Base-by-base conservation (phyloP, 169 alveolate species). In the Cryptosporidium tyzzeri region DNA sequence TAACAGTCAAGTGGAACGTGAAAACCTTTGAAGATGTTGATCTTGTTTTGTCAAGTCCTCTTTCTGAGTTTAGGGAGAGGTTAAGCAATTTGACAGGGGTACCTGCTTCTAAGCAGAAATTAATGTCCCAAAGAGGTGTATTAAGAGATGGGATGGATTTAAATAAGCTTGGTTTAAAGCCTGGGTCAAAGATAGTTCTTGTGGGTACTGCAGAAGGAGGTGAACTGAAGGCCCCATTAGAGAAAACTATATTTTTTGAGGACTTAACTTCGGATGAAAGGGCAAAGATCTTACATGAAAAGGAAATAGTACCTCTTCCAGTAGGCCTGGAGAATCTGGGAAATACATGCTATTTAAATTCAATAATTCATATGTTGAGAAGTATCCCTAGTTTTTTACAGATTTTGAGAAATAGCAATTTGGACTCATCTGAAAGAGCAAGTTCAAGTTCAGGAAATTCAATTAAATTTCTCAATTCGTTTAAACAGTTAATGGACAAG, bases 331-430 rank as follows among this genome's bases (percentile, higher is more conserved):
- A 95, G 71, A 97, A 97, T 87, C 86, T 97, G 67, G 99, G 99
- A 37, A 97, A 97, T 85, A 97, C 99, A 16, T 97, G 99, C 69
- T 97, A 97, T 92, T 95, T 97, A 92, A 97, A 97, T 85, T 93
- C 99, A 0, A 95, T 96, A 6, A 80, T 96, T 74, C 97, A 96
- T 91, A 92, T 95, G 84, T 86, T 96, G 71, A 89, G 94, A 26
- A 80, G 89, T 41, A 65, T 80, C 21, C 89, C 89, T 14, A 80
- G 62, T 2, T 80, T 80, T 48, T 39, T 41, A 23, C 69, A 80
- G 31, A 59, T 62, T 21, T 41, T 80, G 70, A 80, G 65, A 62
- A 80, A 58, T 41, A 80, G 89, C 35, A 39, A 73, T 18, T 35
- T 35, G 16, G 33, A 3, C 26, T 45, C 12, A 33, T 26, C 65